Base-by-base conservation (phyloP, 2,329 filamentous ascomycete genomes). In the Cryphonectria naterciae region DNA sequence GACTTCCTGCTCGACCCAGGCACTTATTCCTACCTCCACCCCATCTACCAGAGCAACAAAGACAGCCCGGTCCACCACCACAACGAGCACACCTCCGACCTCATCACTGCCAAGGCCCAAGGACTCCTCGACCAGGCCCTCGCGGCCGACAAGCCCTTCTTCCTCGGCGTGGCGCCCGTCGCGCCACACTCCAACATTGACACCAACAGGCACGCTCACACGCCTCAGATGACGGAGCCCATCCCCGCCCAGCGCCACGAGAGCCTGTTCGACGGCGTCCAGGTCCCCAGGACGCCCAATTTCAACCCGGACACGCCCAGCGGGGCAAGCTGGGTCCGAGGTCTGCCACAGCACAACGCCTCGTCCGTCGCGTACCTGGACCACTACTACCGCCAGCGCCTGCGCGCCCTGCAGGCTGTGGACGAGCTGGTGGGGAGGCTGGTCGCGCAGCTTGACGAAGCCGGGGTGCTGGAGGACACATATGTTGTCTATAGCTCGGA, bases 11-110 rank as follows among this genome's bases (percentile, higher is more conserved):
- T 92, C 1, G 90, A 93, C 72, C 90, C 91, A 0, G 87, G 85
- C 74, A 93, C 91, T 0, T 93, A 93, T 75, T 82, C 86, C 39
- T 93, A 93, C 76, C 83, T 89, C 37, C 92, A 93, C 76, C 83
- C 87, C 1, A 89, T 86, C 5, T 91, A 89, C 77, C 86, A 90
- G 72, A 84, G 87, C 13, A 88, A 91, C 72, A 78, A 81, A 1
- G 84, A 88, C 2, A 77, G 82, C 0, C 89, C 89, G 0, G 81
- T 86, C 15, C 87, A 84, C 74, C 85, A 88, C 70, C 82, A 86
- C 60, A 87, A 87, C 1, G 78, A 85, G 58, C 86, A 91, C 75
- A 85, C 82, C 0, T 85, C 84, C 0, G 88, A 90, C 73, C 80
- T 90, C 2, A 79, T 89, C 35, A 81, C 83, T 0, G 75, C 82